Conservation (phyloP, 805 yeast species). For the Candida orba region DNA sequence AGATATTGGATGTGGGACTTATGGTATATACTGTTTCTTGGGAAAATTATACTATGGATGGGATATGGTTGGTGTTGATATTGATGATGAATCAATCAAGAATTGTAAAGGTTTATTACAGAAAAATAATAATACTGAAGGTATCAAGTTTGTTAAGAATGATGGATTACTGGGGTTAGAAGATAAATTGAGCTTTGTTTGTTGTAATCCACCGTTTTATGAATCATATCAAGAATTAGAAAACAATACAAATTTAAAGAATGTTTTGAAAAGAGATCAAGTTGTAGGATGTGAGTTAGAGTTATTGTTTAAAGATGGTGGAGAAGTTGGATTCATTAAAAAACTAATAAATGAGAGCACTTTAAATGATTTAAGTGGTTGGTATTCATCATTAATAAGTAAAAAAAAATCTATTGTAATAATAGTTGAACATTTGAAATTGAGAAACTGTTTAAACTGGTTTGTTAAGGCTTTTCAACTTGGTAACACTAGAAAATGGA, state of each 20-base stretch:
- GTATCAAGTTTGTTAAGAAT: constrained; percentile 4
- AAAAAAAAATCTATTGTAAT: constrained; percentile 14
- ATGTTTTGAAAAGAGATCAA: constrained; percentile 10
- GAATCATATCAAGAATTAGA: constrained; percentile 28
- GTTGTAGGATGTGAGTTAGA: constrained; percentile 31
- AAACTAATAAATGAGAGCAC: constrained; percentile 30
- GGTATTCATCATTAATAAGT: constrained; percentile 38
- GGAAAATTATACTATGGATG: constrained; percentile 22
- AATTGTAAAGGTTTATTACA: constrained; percentile 24
- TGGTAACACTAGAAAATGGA: constrained; percentile 21
- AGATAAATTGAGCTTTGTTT: constrained; percentile 23
- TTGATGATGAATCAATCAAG: constrained; percentile 28
- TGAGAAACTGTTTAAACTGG: constrained; percentile 11
- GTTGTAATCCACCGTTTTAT: constrained; percentile 53
- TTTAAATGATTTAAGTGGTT: constrained; percentile 15
- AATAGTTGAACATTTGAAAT: constrained; percentile 2
- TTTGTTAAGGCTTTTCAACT: constrained; percentile 14
- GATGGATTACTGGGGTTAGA: constrained; percentile 12
- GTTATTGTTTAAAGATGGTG: constrained; percentile 34
- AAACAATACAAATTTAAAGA: constrained; percentile 20
- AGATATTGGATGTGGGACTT: constrained; percentile 47
- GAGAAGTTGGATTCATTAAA: constrained; percentile 35
- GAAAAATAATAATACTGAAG: constrained; percentile 27
- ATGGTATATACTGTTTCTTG: constrained; percentile 40
- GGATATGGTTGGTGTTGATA: constrained; percentile 37